These are phyloP conservation scores for Raffaelea arxii DNA, from an alignment of 2,329 filamentous ascomycete genomes.

Conservation along the genomic window DNA sequence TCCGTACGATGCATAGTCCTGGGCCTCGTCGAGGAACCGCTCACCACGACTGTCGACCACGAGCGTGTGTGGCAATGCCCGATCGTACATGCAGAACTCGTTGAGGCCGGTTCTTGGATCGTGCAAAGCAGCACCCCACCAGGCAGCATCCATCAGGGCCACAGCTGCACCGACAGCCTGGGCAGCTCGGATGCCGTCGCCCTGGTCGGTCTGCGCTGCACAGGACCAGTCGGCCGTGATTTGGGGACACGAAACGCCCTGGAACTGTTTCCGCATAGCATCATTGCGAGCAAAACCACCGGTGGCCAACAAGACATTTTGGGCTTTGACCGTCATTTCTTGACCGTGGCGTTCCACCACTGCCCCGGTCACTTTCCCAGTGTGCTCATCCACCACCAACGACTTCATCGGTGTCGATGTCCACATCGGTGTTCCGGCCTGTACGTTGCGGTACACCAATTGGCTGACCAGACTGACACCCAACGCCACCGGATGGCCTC, in stretches of 20 bases:
- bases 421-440: conserved; percentile 8
- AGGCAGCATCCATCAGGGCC: conserved; percentile 22
- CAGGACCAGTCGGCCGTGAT: conserved; percentile 18
- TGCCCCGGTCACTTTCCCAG: conserved; percentile 17
- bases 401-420: conserved; percentile 11
- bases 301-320: conserved; percentile 22
- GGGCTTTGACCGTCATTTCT: conserved; percentile 15
- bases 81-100: conserved; percentile 19
- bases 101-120: conserved; percentile 15
- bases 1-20: conserved; percentile 20
- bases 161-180: conserved; percentile 20
- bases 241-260: conserved; percentile 9
- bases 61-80: conserved; percentile 22
- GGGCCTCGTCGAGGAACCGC: conserved; percentile 25
- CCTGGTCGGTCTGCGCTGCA: conserved; percentile 17
- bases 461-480: conserved; percentile 16
- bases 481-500: conserved; percentile 13
- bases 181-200: conserved; percentile 18
- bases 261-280: conserved; percentile 19
- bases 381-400: conserved; percentile 7
- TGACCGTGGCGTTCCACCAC: conserved; percentile 16
- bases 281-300: conserved; percentile 25
- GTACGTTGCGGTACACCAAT: conserved; percentile 14
- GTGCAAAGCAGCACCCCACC: conserved; percentile 23
- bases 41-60: conserved; percentile 22